These are phyloP conservation scores for Xylariaceae sp. DNA, from an alignment of 2,329 filamentous ascomycete genomes.

Conservation along the genomic window DNA sequence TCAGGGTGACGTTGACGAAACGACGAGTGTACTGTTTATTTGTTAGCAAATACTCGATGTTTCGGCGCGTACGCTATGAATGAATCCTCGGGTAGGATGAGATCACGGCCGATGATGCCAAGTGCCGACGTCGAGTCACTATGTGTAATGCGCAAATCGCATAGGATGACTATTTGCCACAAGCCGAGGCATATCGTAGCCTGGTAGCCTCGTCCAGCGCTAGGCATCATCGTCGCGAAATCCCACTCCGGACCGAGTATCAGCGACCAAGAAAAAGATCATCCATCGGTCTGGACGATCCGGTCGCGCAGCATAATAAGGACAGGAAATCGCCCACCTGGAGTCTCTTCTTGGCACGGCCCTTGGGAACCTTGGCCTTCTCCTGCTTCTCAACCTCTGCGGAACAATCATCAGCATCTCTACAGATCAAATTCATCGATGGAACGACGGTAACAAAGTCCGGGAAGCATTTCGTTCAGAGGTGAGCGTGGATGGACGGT, in stretches of 20 bases:
- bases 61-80: background rate
- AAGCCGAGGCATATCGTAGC: too few species aligned
- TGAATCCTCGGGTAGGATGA: background rate
- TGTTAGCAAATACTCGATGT: background rate
- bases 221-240: background rate
- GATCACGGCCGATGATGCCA: background rate
- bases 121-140: background rate
- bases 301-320: background rate
- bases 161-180: background rate
- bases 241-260: background rate
- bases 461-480: conserved; percentile 9
- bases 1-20: conserved; percentile 97
- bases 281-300: background rate
- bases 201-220: background rate
- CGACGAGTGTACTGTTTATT: conserved; percentile 71
- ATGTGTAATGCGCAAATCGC: background rate
- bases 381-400: conserved; percentile 17
- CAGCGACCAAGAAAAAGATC: background rate
- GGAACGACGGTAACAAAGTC: background rate
- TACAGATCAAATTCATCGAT: background rate
- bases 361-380: conserved; percentile 76
- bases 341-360: conserved; percentile 89
- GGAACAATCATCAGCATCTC: conserved; percentile 1
- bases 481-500: background rate
- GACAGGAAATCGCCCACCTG: conserved; percentile 5